These are phyloP conservation scores for Pisolithus sp. DNA, from an alignment of 768 basidiomycete species.

Conservation along the genomic window DNA sequence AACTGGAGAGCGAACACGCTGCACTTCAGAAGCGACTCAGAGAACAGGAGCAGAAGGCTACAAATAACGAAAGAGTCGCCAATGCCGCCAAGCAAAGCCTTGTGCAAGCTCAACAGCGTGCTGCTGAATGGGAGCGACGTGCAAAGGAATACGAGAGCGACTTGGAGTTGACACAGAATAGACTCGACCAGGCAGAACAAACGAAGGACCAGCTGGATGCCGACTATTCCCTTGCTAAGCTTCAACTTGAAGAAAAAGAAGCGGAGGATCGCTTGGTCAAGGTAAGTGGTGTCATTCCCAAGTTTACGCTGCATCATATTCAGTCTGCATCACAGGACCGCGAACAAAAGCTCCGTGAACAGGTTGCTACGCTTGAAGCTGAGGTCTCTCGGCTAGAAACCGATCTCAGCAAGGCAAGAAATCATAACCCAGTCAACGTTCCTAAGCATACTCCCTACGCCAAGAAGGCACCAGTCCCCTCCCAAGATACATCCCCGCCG, in stretches of 20 bases:
- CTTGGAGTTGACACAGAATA: slow-evolving; percentile 51
- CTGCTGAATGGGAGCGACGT: slow-evolving; percentile 76
- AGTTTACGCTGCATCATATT: neutral
- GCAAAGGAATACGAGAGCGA: slow-evolving; percentile 65
- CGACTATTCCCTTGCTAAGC: slow-evolving; percentile 58
- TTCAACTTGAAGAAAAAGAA: slow-evolving; percentile 73
- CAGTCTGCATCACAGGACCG: slow-evolving; percentile 46
- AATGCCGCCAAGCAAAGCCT: slow-evolving; percentile 56
- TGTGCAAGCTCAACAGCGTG: slow-evolving; percentile 67
- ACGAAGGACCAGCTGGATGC: slow-evolving; percentile 59
- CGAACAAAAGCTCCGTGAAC: slow-evolving; percentile 61
- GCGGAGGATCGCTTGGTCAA: slow-evolving; percentile 60
- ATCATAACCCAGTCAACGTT: slow-evolving; percentile 21
- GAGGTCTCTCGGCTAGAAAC: slow-evolving; percentile 51
- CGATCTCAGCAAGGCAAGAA: slow-evolving; percentile 48
- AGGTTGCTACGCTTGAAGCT: slow-evolving; percentile 55
- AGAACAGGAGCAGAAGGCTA: slow-evolving; percentile 59
- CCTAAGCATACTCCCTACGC: slow-evolving; percentile 33
- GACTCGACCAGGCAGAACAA: slow-evolving; percentile 64
- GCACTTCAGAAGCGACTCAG: slow-evolving; percentile 66
- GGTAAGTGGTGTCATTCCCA: slow-evolving; percentile 34
- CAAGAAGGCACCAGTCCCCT: slow-evolving; percentile 21
- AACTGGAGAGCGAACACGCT: slow-evolving; percentile 61
- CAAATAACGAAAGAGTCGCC: slow-evolving; percentile 56
- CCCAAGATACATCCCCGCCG: slow-evolving; percentile 37